Conservation (phyloP, 78 protist species). For the Planoprotostelium fungivorum region DNA sequence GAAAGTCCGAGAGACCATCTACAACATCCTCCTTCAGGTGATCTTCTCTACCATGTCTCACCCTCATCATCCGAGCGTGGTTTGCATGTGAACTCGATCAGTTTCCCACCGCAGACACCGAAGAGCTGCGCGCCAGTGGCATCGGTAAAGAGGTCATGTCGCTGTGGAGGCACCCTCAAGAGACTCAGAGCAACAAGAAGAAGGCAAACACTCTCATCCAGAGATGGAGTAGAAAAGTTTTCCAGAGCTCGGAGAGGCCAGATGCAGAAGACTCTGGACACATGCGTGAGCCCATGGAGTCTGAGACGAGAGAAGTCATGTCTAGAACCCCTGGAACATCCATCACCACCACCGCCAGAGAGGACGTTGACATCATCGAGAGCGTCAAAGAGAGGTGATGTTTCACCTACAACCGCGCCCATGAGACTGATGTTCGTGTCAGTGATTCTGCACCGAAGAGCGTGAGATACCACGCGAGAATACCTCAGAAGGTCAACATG, state of each 20-base stretch:
- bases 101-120: not conserved
- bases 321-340: not conserved
- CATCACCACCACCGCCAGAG: not conserved
- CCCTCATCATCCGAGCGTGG: not conserved
- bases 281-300: not conserved
- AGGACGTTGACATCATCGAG: not conserved
- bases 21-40: not conserved
- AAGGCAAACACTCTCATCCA: not conserved
- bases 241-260: not conserved
- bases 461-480: not conserved
- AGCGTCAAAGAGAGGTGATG: not conserved
- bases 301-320: not conserved
- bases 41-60: too few species aligned
- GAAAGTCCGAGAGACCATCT: not conserved
- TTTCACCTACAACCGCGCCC: not conserved
- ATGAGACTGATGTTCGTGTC: not conserved
- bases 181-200: not conserved
- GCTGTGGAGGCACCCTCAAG: not conserved
- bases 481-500: not conserved
- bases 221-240: not conserved
- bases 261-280: not conserved
- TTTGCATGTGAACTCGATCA: not conserved
- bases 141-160: not conserved
- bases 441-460: not conserved
- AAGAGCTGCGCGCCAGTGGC: not conserved